phyloP scores from a whole-genome alignment of 352 stramenopile species.

The Phytophthora lateralis region DNA sequence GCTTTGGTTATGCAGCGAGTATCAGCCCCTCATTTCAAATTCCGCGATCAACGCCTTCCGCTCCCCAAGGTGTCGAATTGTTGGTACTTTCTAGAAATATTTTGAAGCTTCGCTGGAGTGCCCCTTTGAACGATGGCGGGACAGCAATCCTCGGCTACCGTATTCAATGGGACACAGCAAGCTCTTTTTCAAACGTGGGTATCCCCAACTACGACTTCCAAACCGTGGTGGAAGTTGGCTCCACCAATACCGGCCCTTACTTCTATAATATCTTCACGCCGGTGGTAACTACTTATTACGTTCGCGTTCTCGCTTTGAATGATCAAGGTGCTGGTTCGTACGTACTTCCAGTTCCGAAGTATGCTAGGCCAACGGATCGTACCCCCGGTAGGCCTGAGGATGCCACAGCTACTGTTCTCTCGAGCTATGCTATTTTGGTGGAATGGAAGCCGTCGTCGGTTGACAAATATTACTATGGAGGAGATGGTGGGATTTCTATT shows the following conservation, averaged over 20 bases:
- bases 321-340: slow-evolving; percentile 76
- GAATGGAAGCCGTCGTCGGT: slow-evolving; percentile 87
- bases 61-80: slow-evolving; percentile 50
- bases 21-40: slow-evolving; percentile 62
- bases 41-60: slow-evolving; percentile 48
- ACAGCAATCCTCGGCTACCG: slow-evolving; percentile 83
- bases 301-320: slow-evolving; percentile 93
- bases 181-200: slow-evolving; percentile 73
- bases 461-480: slow-evolving; percentile 88
- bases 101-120: slow-evolving; percentile 83
- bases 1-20: slow-evolving; percentile 48
- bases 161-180: slow-evolving; percentile 92
- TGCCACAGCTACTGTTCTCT: slow-evolving; percentile 73
- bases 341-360: slow-evolving; percentile 49
- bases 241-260: slow-evolving; percentile 56
- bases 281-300: slow-evolving; percentile 75
- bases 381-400: slow-evolving; percentile 79
- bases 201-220: slow-evolving; percentile 73
- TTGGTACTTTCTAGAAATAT: slow-evolving; percentile 61
- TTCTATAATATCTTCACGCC: slow-evolving; percentile 93
- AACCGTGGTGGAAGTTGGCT: slow-evolving; percentile 45
- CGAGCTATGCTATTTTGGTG: slow-evolving; percentile 91
- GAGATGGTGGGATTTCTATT: slow-evolving; percentile 91
- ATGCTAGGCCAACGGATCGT: slow-evolving; percentile 61
- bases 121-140: slow-evolving; percentile 72